Percentiles rank a stretch among this genome's conserved stretches.
Evolutionary conservation across 345 rosid genomes (phyloP).

Genomic region (Boechera divaricarpa): DNA sequence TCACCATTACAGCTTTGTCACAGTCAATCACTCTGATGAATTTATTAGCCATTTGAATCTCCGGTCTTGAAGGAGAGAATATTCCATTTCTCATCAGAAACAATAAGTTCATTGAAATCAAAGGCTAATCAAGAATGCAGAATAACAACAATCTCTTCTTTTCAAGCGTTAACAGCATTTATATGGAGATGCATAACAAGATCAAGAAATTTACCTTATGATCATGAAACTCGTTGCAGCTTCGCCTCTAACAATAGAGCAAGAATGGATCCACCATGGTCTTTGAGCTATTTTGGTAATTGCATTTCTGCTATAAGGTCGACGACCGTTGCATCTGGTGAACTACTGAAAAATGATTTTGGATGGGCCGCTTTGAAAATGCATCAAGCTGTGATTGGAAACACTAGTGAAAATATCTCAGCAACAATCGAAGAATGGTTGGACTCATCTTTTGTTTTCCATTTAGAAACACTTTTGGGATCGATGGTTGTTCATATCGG

Average conservation of each 20-base stretch:
- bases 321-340: slow-evolving; percentile 37
- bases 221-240: slow-evolving; percentile 49
- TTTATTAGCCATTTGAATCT: slow-evolving; percentile 51
- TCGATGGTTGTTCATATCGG: slow-evolving; percentile 62
- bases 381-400: slow-evolving; percentile 55
- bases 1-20: too few relatives aligned
- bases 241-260: slow-evolving; percentile 53
- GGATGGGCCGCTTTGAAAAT: slow-evolving; percentile 70
- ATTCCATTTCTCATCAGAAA: slow-evolving; percentile 61
- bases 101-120: slow-evolving; percentile 54
- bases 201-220: slow-evolving; percentile 43
- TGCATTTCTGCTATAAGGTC: slow-evolving; percentile 47
- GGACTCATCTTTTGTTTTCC: slow-evolving; percentile 43
- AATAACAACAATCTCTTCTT: slow-evolving; percentile 61
- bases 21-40: slow-evolving; percentile 44
- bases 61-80: slow-evolving; percentile 56
- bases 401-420: slow-evolving; percentile 40
- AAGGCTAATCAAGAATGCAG: slow-evolving; percentile 56
- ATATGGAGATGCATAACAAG: slow-evolving; percentile 61
- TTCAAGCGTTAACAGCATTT: slow-evolving; percentile 61
- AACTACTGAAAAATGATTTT: slow-evolving; percentile 50
- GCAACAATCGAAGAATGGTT: slow-evolving; percentile 48
- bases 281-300: slow-evolving; percentile 62
- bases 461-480: slow-evolving; percentile 48
- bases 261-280: slow-evolving; percentile 55